These are phyloP conservation scores for Diplodia mutila DNA, from an alignment of 2,329 filamentous ascomycete genomes.

Conservation along the genomic window DNA sequence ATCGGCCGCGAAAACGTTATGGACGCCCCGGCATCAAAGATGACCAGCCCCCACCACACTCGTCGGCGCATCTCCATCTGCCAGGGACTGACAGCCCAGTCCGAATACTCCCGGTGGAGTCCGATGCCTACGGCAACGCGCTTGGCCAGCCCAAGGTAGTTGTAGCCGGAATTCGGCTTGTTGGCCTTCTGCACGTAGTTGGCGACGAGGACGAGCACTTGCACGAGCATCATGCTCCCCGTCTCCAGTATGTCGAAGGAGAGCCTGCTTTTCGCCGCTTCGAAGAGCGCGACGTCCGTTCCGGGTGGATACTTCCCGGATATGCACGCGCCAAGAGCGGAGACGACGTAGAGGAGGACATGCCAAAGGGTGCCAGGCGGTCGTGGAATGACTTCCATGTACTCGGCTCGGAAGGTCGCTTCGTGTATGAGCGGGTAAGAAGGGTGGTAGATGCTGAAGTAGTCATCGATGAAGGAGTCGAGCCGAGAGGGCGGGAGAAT, in stretches of 20 bases:
- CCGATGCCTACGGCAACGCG: conserved; percentile 56
- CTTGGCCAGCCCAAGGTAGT: conserved; percentile 53
- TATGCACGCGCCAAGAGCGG: conserved; percentile 52
- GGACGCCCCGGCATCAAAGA: conserved; percentile 55
- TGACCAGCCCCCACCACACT: conserved; percentile 46
- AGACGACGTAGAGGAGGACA: conserved; percentile 51
- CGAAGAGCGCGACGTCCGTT: conserved; percentile 51
- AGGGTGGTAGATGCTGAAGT: conserved; percentile 52
- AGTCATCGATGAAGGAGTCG: conserved; percentile 44
- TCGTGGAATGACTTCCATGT: conserved; percentile 48
- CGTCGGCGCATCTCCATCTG: conserved; percentile 41
- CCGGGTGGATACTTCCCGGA: conserved; percentile 48
- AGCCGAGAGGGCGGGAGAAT: conserved; percentile 1
- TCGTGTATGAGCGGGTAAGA: conserved; percentile 55
- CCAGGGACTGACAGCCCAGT: conserved; percentile 50
- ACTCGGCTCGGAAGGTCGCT: conserved; percentile 53
- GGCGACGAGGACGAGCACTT: conserved; percentile 52
- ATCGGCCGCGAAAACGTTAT: conserved; percentile 55
- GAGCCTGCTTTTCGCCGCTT: conserved; percentile 51
- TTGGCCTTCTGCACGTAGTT: conserved; percentile 57
- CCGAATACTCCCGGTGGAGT: conserved; percentile 54
- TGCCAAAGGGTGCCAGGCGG: conserved; percentile 50
- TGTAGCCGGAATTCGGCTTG: conserved; percentile 57
- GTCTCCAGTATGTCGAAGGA: conserved; percentile 53
- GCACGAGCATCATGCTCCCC: conserved; percentile 55